Evolutionary conservation across 2,329 filamentous ascomycete species (phyloP), one percentile per base, ranked within the genome.

Genomic region (Harringtonia lauricola): DNA sequence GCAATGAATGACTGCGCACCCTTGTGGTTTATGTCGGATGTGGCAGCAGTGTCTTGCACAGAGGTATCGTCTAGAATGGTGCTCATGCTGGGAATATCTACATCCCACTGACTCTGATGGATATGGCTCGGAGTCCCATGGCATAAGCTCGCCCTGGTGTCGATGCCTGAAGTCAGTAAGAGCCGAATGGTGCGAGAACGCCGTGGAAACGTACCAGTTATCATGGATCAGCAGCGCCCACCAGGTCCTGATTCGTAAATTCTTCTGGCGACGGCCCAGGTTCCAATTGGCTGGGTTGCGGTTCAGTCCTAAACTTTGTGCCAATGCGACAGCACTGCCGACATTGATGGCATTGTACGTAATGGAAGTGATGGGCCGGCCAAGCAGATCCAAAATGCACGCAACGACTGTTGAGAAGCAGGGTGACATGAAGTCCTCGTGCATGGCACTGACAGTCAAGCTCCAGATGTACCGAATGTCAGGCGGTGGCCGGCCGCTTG

Each of bases 381-480:
- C 42, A 8, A 39, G 30, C 10, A 43, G 36, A 18, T 43, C 42
- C 6, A 43, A 22, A 13, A 43, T 43, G 36, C 42, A 43, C 26
- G 42, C 36, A 4, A 43, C 36, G 3, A 43, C 42, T 3, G 42
- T 43, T 7, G 42, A 43, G 13, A 43, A 39, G n/a, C 36, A 39
- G 17, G 42, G 42, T 8, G 42, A 35, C 2, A 39, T 10, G 17
- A 43, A 43, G 36, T 43, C 42, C 13, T 39, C 36, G 36, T 39
- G 39, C 3, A 31, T 17, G 17, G 42, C 33, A 38, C 49, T 52
- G 34, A 43, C 31, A 21, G 36, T 21, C 15, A 41, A 35, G 21
- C 52, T 51, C 36, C 39, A 51, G 18, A 54, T 33, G 37, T 49
- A 52, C 21, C 35, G 36, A 10, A 43, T 35, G 31, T 43, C 36